Evolutionary conservation across 352 stramenopile genomes (phyloP), one percentile per base, ranked within the genome.

Genomic region (Globisporangium canariense): DNA sequence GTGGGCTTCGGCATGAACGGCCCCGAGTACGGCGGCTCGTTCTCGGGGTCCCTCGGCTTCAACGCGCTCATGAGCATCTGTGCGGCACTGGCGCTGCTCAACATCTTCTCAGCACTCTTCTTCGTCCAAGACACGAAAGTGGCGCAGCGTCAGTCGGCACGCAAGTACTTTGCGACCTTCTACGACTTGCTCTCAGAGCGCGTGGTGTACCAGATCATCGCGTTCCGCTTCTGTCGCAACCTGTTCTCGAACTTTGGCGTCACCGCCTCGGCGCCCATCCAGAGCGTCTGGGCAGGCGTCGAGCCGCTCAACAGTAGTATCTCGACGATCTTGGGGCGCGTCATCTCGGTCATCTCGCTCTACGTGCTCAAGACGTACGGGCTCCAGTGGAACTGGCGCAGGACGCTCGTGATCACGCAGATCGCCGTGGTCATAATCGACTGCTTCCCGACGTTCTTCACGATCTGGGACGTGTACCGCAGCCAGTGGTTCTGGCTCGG

Each of bases 1-100:
- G 41, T 59, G n/a, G 68, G 64, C 18, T 73, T 73, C 30, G 36
- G 66, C 11, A 53, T 74, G 43, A 74, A 74, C 57, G 53, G 64
- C 28, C 18, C 34, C 40, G 66, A 74, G 30, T 74, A 74, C 56
- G 64, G 64, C 7, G 67, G 67, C 16, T 57, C 49, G 13, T 74
- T 74, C 51, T 32, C 25, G 20, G 68, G 58, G 11, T 70, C 59
- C 8, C 60, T 81, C 14, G 60, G 60, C 25, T 62, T 70, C 14
- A 67, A 55, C 30, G 51, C 51, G 13, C 45, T 70, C 18, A 70
- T 70, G 65, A 22, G 38, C 14, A 34, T 69, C 43, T 61, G 53
- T 20, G 60, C 58, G 28, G 43, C 5, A 2, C 68, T 62, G n/a
- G 38, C 53, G n/a, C 50, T 68, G 20, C 11, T 55, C 28, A 64